Conservation (phyloP, 495 filamentous ascomycete genomes). For the Eremomyces bilateralis region DNA sequence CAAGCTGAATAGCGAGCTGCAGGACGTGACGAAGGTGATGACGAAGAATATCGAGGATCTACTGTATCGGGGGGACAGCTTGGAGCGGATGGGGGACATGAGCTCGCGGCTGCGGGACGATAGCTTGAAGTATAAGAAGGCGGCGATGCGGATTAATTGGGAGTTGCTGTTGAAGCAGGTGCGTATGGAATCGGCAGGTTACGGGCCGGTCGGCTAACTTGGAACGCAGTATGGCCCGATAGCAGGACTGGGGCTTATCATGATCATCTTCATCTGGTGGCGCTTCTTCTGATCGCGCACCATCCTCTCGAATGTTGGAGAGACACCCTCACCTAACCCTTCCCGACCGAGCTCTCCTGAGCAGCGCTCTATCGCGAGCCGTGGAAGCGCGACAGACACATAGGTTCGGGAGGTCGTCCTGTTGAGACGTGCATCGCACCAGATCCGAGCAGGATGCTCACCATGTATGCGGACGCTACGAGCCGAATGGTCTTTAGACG, state of each 20-base stretch:
- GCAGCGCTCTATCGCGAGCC: no score
- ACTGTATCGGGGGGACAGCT: slow-evolving; percentile 78
- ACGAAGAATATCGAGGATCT: slow-evolving; percentile 99
- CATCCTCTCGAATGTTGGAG: no score
- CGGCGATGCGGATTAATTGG: slow-evolving; percentile 96
- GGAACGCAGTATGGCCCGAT: slow-evolving; percentile 61
- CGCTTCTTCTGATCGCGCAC: slow-evolving; percentile 71
- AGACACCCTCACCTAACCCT: no score
- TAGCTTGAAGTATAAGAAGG: slow-evolving; percentile 76
- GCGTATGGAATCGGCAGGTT: slow-evolving; percentile 10
- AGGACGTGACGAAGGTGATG: slow-evolving; percentile 98
- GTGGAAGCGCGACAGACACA: no score
- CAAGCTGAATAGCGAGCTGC: slow-evolving; percentile 81
- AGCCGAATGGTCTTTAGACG: no score
- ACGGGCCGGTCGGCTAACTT: slow-evolving; percentile 1
- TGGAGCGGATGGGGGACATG: slow-evolving; percentile 96
- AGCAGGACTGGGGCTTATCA: slow-evolving; percentile 52
- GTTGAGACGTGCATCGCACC: no score
- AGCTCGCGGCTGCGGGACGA: slow-evolving; percentile 71
- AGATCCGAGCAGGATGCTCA: no score
- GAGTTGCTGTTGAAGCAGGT: slow-evolving; percentile 85
- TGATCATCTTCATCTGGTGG: slow-evolving; percentile 76
- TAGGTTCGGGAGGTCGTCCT: no score
- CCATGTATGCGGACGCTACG: no score
- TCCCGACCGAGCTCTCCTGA: no score